phyloP scores from a whole-genome alignment of 306 rosid species.

The Medicago ruthenica region DNA sequence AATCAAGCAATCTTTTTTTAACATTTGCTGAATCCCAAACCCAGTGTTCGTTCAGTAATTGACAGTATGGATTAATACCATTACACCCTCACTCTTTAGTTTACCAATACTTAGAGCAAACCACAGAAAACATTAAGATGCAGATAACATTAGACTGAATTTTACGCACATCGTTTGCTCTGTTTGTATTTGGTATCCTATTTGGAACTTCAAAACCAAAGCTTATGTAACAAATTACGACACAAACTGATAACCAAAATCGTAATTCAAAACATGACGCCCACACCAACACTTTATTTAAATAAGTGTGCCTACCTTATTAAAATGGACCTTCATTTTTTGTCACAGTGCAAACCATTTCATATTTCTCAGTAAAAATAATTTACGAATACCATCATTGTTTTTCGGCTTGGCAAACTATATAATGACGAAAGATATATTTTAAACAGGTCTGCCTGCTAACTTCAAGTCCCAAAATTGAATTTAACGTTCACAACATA shows the following conservation, averaged over 20 bases:
- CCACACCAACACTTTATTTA: background rate
- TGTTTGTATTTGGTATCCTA: background rate
- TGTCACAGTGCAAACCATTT: background rate
- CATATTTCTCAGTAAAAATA: background rate
- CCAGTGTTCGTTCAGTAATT: constrained; percentile 29
- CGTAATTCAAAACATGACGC: background rate
- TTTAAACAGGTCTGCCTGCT: constrained; percentile 15
- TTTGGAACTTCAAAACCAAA: constrained; percentile 6
- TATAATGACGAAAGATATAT: constrained; percentile 23
- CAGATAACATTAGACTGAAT: background rate
- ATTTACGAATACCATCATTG: constrained; percentile 2
- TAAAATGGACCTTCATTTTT: too few species aligned
- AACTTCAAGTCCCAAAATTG: constrained; percentile 54
- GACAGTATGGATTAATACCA: constrained; percentile 34
- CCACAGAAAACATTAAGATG: background rate
- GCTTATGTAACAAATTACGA: background rate
- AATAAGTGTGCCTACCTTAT: too few species aligned
- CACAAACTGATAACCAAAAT: background rate
- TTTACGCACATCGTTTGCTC: background rate
- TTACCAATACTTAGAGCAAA: background rate
- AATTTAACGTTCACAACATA: constrained; percentile 78
- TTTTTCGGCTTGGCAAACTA: constrained; percentile 28
- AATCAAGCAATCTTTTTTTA: background rate
- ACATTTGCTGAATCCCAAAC: constrained; percentile 17
- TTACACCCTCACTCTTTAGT: background rate